Evolutionary conservation across 2,329 filamentous ascomycete species (phyloP).

Genomic region (Colletotrichum australisinense): DNA sequence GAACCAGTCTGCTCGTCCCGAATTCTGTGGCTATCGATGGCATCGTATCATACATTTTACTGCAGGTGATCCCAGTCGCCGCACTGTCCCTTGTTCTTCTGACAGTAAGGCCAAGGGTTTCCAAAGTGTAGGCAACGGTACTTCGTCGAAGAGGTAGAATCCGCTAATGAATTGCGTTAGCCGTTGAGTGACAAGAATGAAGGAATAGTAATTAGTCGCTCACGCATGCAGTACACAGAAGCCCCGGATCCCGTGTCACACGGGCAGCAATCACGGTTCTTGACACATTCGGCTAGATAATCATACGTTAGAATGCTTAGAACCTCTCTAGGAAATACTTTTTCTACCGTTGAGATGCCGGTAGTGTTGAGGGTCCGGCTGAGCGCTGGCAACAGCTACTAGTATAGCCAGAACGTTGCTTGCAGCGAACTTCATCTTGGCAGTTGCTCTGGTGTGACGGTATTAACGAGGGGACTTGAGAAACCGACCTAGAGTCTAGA

Average conservation of each 20-base stretch:
- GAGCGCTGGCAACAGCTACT: not conserved
- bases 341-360: too few relatives aligned
- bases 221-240: not conserved
- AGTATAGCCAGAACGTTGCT: not conserved
- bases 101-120: not conserved
- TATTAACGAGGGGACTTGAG: not conserved
- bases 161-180: not conserved
- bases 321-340: too few relatives aligned
- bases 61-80: not conserved
- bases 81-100: not conserved
- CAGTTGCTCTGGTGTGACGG: not conserved
- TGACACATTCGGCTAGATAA: not conserved
- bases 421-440: not conserved
- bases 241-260: not conserved
- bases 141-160: not conserved
- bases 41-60: not conserved
- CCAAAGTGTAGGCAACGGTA: not conserved
- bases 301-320: not conserved
- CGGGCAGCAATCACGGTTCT: constrained; percentile 3
- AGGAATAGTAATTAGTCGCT: not conserved
- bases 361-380: not conserved
- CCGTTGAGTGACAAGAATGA: not conserved
- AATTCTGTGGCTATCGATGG: too few relatives aligned
- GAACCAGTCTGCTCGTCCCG: too few relatives aligned
- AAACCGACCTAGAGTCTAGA: not conserved